Percentiles rank a stretch among this genome's conserved stretches.
Evolutionary conservation across 2,329 filamentous ascomycete species (phyloP).

Genomic region (Colletotrichum nymphaeae): DNA sequence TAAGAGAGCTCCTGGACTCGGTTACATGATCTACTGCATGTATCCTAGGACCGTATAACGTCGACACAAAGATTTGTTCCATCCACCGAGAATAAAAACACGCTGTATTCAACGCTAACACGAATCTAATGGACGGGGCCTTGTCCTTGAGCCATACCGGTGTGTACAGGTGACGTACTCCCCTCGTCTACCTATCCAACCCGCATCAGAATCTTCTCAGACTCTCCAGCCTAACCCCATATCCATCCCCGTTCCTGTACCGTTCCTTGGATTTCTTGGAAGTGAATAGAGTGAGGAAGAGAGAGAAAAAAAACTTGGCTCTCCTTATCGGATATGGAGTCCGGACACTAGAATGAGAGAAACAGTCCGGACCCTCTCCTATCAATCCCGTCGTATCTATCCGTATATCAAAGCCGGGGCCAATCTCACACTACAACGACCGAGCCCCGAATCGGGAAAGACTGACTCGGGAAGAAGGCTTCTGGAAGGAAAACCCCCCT

Average conservation of each 20-base stretch:
- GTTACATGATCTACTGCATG: too few relatives aligned
- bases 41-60: too few relatives aligned
- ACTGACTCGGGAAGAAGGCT: neutral
- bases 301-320: neutral
- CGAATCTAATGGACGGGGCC: neutral
- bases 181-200: neutral
- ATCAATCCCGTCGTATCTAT: neutral
- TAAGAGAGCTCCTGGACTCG: too few relatives aligned
- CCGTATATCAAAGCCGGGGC: neutral
- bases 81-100: neutral
- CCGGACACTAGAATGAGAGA: neutral
- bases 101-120: neutral
- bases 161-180: neutral
- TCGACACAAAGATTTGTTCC: neutral
- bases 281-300: too few relatives aligned
- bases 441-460: neutral
- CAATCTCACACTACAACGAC: neutral
- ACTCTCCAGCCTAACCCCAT: neutral
- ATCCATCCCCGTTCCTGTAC: neutral
- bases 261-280: too few relatives aligned
- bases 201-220: neutral
- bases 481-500: neutral
- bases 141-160: neutral
- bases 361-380: neutral
- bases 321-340: neutral